Percentiles rank a stretch among this genome's conserved stretches.
These are phyloP conservation scores for Aegilops speltoides DNA, from an alignment of 176 grass and related monocot species.

Conservation along the genomic window DNA sequence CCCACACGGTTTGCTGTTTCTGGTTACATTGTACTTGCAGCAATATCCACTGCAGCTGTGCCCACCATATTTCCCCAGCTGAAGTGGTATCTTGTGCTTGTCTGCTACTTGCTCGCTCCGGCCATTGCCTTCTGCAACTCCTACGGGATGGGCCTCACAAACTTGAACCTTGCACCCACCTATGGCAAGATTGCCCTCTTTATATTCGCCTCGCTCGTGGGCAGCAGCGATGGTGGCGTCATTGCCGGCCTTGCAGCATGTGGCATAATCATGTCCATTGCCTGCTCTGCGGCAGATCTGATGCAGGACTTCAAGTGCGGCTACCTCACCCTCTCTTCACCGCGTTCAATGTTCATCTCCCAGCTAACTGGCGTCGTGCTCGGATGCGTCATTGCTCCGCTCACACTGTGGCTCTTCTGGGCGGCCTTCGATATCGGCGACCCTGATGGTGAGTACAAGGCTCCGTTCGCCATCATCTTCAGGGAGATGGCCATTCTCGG, in stretches of 20 bases:
- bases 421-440: conserved; percentile 34
- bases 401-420: conserved; percentile 55
- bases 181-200: conserved; percentile 48
- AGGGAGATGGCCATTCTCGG: conserved; percentile 54
- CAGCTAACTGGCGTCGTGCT: conserved; percentile 31
- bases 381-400: conserved; percentile 40
- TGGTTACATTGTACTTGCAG: conserved; percentile 41
- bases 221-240: conserved; percentile 34
- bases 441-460: conserved; percentile 41
- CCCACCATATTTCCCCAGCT: conserved; percentile 49
- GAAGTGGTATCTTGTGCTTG: conserved; percentile 48
- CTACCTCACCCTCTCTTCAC: conserved; percentile 42
- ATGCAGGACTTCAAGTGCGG: conserved; percentile 56
- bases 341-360: conserved; percentile 35
- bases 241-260: conserved; percentile 47
- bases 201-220: conserved; percentile 25
- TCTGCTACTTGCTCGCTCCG: conserved; percentile 47
- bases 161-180: conserved; percentile 47
- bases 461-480: conserved; percentile 36
- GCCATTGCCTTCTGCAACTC: conserved; percentile 55
- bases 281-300: conserved; percentile 43
- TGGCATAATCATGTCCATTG: conserved; percentile 44
- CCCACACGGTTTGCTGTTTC: conserved; percentile 36
- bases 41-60: conserved; percentile 31
- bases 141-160: conserved; percentile 46